Percentiles rank a stretch among this genome's conserved stretches.
phyloP scores from a whole-genome alignment of 805 yeast genomes.

The Clavispora vitiphila region DNA sequence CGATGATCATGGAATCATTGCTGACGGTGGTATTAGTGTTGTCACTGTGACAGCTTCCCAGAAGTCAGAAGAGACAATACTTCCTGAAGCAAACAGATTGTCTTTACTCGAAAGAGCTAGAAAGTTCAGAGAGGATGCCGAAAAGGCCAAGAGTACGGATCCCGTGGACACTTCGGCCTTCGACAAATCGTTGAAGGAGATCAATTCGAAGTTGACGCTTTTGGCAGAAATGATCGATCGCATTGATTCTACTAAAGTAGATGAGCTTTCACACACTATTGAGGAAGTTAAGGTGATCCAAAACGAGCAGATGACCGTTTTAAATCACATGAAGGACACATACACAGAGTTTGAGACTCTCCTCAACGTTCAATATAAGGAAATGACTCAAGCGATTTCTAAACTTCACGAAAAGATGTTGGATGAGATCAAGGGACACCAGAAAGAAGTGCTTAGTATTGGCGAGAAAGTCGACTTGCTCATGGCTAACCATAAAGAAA shows the following conservation, averaged over 20 bases:
- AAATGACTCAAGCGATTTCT: conserved; percentile 27
- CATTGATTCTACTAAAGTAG: conserved; percentile 7
- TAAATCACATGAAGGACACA: conserved; percentile 16
- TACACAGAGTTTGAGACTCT: conserved; percentile 23
- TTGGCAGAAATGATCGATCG: conserved; percentile 7
- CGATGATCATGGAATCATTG: conserved; percentile 49
- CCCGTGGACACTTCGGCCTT: conserved; percentile 2
- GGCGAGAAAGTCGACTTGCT: conserved; percentile 36
- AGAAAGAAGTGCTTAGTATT: conserved; percentile 27
- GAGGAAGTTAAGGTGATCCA: conserved; percentile 16
- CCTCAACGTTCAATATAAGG: conserved; percentile 26
- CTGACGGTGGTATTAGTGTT: conserved; percentile 41
- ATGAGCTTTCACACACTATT: conserved; percentile 10
- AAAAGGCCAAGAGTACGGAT: not conserved
- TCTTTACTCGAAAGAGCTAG: conserved; percentile 35
- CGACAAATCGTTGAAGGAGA: conserved; percentile 7
- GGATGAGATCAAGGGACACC: conserved; percentile 40
- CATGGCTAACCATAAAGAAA: conserved; percentile 36
- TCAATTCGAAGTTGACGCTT: conserved; percentile 6
- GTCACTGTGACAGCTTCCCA: conserved; percentile 12
- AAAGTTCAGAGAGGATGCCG: conserved; percentile 17
- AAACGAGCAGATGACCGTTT: conserved; percentile 13
- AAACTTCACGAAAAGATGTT: conserved; percentile 32
- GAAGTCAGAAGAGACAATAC: conserved; percentile 1
- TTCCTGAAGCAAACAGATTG: conserved; percentile 24